phyloP scores from a whole-genome alignment of 805 yeast species.

The Kluyveromyces aestuarii region DNA sequence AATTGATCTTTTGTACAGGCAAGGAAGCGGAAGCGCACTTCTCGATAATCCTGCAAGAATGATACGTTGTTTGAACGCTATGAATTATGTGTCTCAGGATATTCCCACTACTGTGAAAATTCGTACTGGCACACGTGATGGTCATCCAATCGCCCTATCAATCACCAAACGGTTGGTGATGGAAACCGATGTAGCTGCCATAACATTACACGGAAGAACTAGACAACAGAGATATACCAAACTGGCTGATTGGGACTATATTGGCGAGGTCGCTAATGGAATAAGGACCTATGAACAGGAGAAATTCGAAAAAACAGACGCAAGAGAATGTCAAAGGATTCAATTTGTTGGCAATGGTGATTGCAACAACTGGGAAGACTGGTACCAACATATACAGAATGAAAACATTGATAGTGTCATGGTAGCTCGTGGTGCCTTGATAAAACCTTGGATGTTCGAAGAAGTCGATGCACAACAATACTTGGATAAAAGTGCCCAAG shows the following conservation, averaged over 20 bases:
- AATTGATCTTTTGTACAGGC: conserved; percentile 83
- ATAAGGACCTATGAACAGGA: conserved; percentile 50
- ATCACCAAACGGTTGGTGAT: conserved; percentile 61
- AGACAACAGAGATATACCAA: conserved; percentile 91
- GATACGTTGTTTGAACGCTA: conserved; percentile 70
- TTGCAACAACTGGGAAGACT: conserved; percentile 76
- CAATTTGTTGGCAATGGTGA: conserved; percentile 95
- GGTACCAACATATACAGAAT: conserved; percentile 59
- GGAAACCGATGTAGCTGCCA: conserved; percentile 80
- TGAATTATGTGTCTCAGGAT: conserved; percentile 85
- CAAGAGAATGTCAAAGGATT: conserved; percentile 48
- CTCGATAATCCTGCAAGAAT: conserved; percentile 82
- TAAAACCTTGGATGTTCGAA: conserved; percentile 98
- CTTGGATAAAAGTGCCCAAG: conserved; percentile 83
- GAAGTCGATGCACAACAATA: conserved; percentile 86
- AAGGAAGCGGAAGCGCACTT: conserved; percentile 93
- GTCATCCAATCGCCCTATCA: conserved; percentile 77
- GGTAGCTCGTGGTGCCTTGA: conserved; percentile 96
- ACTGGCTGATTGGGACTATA: conserved; percentile 89
- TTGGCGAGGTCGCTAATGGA: conserved; percentile 59
- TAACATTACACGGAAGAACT: conserved; percentile 93
- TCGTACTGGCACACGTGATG: conserved; percentile 84
- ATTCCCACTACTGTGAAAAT: conserved; percentile 87
- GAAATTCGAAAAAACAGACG: conserved; percentile 52
- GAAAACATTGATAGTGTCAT: conserved; percentile 83